phyloP scores from a whole-genome alignment of 1,284 basidiomycete genomes.

The Sphaerobolus stellatus region DNA sequence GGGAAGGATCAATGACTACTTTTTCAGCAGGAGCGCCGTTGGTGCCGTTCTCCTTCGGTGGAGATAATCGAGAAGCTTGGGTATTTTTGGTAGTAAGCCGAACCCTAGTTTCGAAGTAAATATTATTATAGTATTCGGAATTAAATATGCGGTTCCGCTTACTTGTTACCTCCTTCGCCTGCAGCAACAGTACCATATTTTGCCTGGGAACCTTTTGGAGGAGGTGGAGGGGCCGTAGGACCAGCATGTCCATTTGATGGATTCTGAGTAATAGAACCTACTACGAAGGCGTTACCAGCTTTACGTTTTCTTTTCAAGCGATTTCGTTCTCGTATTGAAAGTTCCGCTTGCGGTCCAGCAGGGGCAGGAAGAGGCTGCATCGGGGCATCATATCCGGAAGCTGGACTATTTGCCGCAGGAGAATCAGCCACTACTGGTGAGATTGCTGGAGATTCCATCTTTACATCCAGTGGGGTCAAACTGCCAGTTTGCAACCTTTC shows the following conservation, averaged over 20 bases:
- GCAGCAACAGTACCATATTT: constrained; percentile 59
- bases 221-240: constrained; percentile 56
- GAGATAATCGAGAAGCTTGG: constrained; percentile 52
- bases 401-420: not conserved
- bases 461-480: constrained; percentile 39
- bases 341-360: constrained; percentile 27
- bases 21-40: constrained; percentile 50
- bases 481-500: constrained; percentile 35
- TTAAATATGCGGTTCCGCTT: constrained; percentile 23
- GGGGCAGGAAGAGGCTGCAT: not conserved
- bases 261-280: constrained; percentile 18
- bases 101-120: constrained; percentile 43
- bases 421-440: constrained; percentile 19
- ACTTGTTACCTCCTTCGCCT: constrained; percentile 55
- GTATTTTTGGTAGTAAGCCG: constrained; percentile 58
- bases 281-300: constrained; percentile 73
- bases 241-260: not conserved
- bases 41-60: constrained; percentile 43
- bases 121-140: constrained; percentile 16
- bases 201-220: constrained; percentile 45
- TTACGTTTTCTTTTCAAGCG: constrained; percentile 90
- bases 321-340: constrained; percentile 88
- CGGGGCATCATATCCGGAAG: not conserved
- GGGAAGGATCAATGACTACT: constrained; percentile 71
- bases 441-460: constrained; percentile 25